Base-by-base conservation (phyloP, 805 yeast genomes). In the Hemisphaericaspora nanyangensis region DNA sequence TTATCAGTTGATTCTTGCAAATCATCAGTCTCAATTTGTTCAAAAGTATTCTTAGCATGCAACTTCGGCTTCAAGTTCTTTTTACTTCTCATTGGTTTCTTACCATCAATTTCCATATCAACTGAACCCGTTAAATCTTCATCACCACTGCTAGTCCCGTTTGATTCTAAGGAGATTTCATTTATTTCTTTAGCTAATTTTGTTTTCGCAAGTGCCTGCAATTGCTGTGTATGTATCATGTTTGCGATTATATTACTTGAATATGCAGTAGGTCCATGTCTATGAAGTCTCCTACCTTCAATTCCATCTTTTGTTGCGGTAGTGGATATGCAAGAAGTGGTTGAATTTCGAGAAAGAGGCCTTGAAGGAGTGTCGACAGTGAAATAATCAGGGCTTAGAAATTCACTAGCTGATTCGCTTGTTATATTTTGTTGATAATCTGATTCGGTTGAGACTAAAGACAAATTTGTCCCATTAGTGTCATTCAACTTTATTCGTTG, bases 251-350 rank as follows among this genome's bases (percentile, higher is more conserved):
- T 46, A 34, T 60, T 59, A 33, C 54, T 52, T 2, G 68, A 58
- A 42, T 61, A 67, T 2, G 59, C 54, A n/a, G 61, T 58, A 5
- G 67, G 68, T 0, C 70, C 68, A 19, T 54, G 55, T 34, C 80
- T 61, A 48, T 70, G 77, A 31, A 77, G 63, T 34, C 74, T 60
- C 43, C 75, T 73, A 4, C 89, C 89, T 52, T 82, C 86, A 4
- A 81, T 57, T 0, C 89, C 88, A 55, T 82, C 88, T 48, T 82
- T 82, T 13, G 85, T 80, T 17, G 88, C 88, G 4, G 83, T 80
- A 29, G 82, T 79, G 0, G 87, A 80, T n/a, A 82, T 54, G 25
- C 85, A 82, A 1, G 86, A 79, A 0, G 85, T 77, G 15, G 75
- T 73, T 17, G 84, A 77, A 33, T 74, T 72, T 35, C 86, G 68